Conservation (phyloP, 192 early-diverging fungal species). For the Glomus cerebriforme region DNA sequence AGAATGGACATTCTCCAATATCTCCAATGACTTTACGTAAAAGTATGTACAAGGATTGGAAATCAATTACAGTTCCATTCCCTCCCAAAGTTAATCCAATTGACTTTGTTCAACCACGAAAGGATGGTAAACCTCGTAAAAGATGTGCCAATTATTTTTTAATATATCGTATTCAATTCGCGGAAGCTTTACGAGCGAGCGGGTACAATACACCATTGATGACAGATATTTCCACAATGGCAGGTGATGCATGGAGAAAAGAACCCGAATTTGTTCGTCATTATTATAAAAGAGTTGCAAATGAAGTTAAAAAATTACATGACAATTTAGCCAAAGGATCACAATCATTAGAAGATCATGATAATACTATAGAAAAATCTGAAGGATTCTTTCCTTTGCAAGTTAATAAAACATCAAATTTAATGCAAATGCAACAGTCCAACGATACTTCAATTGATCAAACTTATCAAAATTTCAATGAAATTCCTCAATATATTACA, state of each 20-base stretch:
- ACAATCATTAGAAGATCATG: background rate
- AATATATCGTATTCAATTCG: constrained; percentile 5
- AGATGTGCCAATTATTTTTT: constrained; percentile 13
- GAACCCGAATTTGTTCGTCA: constrained; percentile 1
- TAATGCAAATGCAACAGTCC: background rate
- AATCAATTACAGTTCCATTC: background rate
- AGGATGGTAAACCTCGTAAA: background rate
- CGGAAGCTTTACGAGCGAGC: background rate
- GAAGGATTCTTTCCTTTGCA: background rate
- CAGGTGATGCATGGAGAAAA: background rate
- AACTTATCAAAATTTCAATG: no score
- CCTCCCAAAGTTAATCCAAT: background rate
- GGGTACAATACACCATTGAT: background rate
- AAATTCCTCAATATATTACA: no score
- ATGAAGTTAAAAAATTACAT: constrained; percentile 5
- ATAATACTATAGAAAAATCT: background rate
- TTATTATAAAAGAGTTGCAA: background rate
- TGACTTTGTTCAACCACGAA: background rate
- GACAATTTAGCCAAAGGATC: background rate
- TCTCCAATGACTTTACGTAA: background rate
- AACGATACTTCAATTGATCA: background rate
- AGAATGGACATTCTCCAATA: background rate
- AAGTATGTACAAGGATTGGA: background rate
- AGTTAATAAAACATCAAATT: background rate
- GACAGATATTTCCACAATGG: constrained; percentile 5